Percentiles rank a stretch among this genome's conserved stretches.
Evolutionary conservation across 2,329 filamentous ascomycete genomes (phyloP).

Genomic region (Aspergillus sclerotialis): DNA sequence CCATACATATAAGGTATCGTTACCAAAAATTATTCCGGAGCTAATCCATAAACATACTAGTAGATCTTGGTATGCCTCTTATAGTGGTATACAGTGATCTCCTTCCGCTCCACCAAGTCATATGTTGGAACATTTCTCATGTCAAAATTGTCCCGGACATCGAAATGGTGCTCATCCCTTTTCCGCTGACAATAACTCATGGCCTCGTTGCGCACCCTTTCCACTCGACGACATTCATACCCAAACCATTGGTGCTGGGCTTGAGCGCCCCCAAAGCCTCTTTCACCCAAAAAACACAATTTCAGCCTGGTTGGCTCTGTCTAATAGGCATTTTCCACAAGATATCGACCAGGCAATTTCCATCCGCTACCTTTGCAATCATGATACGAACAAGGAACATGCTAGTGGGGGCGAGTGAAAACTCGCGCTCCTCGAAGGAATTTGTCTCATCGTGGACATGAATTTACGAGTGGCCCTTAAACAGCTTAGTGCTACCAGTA

Average conservation of each 20-base stretch:
- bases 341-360: conserved; percentile 18
- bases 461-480: too few species aligned
- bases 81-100: too few species aligned
- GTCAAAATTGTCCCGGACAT: conserved; percentile 27
- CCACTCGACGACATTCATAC: conserved; percentile 25
- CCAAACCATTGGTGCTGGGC: conserved; percentile 25
- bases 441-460: too few species aligned
- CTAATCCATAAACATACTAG: too few species aligned
- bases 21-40: too few species aligned
- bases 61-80: too few species aligned
- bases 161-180: conserved; percentile 35
- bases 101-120: conserved; percentile 26
- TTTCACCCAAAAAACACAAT: conserved; percentile 39
- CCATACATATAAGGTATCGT: too few species aligned
- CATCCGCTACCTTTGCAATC: conserved; percentile 27
- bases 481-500: too few species aligned
- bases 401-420: conserved; percentile 11
- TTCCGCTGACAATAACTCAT: conserved; percentile 37
- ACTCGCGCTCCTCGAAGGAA: conserved; percentile 21
- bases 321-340: conserved; percentile 25
- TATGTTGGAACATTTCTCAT: conserved; percentile 26
- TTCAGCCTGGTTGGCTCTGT: conserved; percentile 29
- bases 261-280: conserved; percentile 30
- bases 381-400: conserved; percentile 26
- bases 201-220: conserved; percentile 24